Percentiles rank a stretch among this genome's conserved stretches.
Evolutionary conservation across 768 basidiomycete species (phyloP).

Genomic region (Symmetrospora coprosmae): DNA sequence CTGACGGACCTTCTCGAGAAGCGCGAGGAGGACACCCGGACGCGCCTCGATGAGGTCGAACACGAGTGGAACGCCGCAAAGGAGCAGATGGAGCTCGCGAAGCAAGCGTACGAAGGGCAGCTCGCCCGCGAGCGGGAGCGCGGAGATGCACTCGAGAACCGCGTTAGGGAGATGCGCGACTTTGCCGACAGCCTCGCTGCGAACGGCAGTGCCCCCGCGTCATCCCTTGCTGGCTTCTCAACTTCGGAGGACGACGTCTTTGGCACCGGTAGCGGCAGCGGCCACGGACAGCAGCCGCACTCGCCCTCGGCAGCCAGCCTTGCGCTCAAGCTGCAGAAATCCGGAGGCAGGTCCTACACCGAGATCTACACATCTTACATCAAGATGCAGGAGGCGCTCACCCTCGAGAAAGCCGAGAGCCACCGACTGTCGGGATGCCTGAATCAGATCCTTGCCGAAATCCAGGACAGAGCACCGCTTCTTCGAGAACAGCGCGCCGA

Average conservation of each 20-base stretch:
- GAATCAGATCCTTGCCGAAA: conserved; percentile 65
- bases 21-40: conserved; percentile 68
- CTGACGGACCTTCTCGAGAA: conserved; percentile 74
- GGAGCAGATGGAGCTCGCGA: conserved; percentile 54
- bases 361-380: conserved; percentile 87
- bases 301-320: conserved; percentile 67
- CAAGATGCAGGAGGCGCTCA: conserved; percentile 64
- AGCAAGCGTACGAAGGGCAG: conserved; percentile 54
- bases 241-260: conserved; percentile 3
- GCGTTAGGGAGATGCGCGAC: conserved; percentile 28
- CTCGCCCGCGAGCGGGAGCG: conserved; percentile 55
- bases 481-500: conserved; percentile 78
- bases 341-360: conserved; percentile 71
- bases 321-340: conserved; percentile 63
- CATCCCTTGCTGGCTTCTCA: not conserved
- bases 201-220: not conserved
- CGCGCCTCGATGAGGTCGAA: conserved; percentile 67
- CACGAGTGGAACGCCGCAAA: conserved; percentile 63
- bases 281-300: conserved; percentile 44
- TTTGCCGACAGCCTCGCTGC: conserved; percentile 22
- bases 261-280: not conserved
- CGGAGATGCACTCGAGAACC: conserved; percentile 42
- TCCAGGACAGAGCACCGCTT: conserved; percentile 81
- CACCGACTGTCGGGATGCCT: conserved; percentile 71
- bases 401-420: conserved; percentile 64